These are phyloP conservation scores for Annona cherimola DNA, from an alignment of 164 flowering plant species.

Conservation along the genomic window DNA sequence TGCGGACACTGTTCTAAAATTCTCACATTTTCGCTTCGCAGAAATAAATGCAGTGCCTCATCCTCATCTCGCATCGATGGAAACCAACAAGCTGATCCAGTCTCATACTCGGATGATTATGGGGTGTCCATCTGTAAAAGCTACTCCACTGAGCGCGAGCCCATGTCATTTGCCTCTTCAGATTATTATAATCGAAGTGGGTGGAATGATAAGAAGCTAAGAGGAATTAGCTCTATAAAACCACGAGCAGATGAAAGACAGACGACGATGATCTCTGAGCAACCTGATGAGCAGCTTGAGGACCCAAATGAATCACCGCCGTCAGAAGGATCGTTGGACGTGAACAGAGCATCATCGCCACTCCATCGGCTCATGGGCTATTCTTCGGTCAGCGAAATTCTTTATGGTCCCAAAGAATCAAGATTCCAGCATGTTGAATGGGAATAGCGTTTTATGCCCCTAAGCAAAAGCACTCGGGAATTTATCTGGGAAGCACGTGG, in stretches of 20 bases:
- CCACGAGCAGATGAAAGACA: constrained; percentile 5
- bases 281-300: background rate
- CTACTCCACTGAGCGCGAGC: constrained; percentile 38
- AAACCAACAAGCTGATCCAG: constrained; percentile 20
- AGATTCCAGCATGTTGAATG: background rate
- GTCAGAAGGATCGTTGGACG: background rate
- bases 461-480: too few relatives aligned
- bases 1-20: constrained; percentile 58
- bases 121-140: constrained; percentile 33
- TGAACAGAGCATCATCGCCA: constrained; percentile 26
- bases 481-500: too few relatives aligned
- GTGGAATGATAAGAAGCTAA: constrained; percentile 7
- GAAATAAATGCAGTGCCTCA: constrained; percentile 19
- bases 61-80: constrained; percentile 15
- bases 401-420: constrained; percentile 11
- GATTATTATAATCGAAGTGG: background rate
- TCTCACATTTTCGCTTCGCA: constrained; percentile 48
- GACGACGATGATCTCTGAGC: background rate
- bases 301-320: background rate
- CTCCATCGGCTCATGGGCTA: constrained; percentile 79
- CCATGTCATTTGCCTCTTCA: constrained; percentile 14
- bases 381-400: constrained; percentile 44
- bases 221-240: constrained; percentile 6
- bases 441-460: background rate
- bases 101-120: constrained; percentile 46